Percentiles rank a stretch among this genome's conserved stretches.
These are phyloP conservation scores for Lasiosphaeria ovina DNA, from an alignment of 495 filamentous ascomycete species.

Conservation along the genomic window DNA sequence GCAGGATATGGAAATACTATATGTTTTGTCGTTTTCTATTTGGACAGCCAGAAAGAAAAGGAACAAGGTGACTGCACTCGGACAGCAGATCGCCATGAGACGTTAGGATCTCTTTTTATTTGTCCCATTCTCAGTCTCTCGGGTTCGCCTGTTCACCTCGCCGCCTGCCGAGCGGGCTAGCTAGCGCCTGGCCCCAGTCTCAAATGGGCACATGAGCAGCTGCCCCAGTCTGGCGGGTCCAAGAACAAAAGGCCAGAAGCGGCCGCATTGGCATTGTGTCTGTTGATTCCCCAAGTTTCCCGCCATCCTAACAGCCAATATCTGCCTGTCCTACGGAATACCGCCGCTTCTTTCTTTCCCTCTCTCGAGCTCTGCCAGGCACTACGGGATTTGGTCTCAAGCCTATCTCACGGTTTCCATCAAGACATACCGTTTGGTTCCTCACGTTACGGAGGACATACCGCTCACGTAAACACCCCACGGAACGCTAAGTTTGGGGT, in stretches of 20 bases:
- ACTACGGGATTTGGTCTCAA: not conserved
- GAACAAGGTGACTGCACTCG: not conserved
- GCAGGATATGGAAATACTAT: no score
- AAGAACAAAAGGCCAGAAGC: constrained; percentile 24
- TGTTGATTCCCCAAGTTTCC: constrained; percentile 6
- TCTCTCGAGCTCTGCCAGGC: not conserved
- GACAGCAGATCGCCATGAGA: not conserved
- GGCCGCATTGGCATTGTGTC: constrained; percentile 15
- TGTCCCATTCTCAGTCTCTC: constrained; percentile 10
- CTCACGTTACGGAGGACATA: not conserved
- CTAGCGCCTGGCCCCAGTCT: constrained; percentile 26
- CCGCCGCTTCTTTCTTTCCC: constrained; percentile 5
- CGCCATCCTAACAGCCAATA: constrained; percentile 1
- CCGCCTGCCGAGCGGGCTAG: constrained; percentile 8
- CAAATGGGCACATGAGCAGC: constrained; percentile 29
- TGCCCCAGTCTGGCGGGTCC: constrained; percentile 20
- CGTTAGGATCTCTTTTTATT: not conserved
- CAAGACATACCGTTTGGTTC: not conserved
- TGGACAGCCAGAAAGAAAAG: not conserved
- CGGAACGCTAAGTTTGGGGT: no score
- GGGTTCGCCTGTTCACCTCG: constrained; percentile 16
- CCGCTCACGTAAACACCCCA: no score
- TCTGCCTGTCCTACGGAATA: not conserved
- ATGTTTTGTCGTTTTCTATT: no score
- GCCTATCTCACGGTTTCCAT: not conserved